Percentiles rank a stretch among this genome's conserved stretches.
Evolutionary conservation across 2,329 filamentous ascomycete species (phyloP).

Genomic region (Talaromyces rugulosus): DNA sequence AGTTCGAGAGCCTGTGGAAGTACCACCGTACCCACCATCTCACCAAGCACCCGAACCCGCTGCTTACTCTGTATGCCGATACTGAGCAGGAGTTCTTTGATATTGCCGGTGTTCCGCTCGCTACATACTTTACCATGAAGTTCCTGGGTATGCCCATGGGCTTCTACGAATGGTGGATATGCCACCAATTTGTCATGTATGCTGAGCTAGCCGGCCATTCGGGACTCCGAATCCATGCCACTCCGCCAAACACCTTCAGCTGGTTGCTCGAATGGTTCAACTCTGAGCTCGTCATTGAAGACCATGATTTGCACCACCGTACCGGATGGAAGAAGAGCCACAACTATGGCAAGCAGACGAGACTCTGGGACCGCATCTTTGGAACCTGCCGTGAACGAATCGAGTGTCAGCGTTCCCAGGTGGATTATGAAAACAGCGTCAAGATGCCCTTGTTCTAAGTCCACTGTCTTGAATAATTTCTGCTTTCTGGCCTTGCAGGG

Average conservation of each 20-base stretch:
- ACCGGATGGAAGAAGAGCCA: slow-evolving; percentile 29
- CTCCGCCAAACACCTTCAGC: slow-evolving; percentile 27
- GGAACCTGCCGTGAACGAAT: slow-evolving; percentile 27
- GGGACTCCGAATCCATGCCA: slow-evolving; percentile 33
- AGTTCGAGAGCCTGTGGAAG: slow-evolving; percentile 33
- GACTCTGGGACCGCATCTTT: slow-evolving; percentile 30
- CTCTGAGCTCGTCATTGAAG: slow-evolving; percentile 37
- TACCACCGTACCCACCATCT: slow-evolving; percentile 41
- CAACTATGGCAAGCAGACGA: slow-evolving; percentile 33
- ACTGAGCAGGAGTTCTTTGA: slow-evolving; percentile 37
- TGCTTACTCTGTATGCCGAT: slow-evolving; percentile 37
- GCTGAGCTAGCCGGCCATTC: slow-evolving; percentile 38
- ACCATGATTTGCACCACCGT: slow-evolving; percentile 33
- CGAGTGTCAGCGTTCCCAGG: slow-evolving; percentile 22
- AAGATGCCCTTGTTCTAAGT: slow-evolving; percentile 20
- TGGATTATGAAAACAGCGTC: slow-evolving; percentile 21
- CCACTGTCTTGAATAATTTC: not conserved
- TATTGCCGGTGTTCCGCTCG: slow-evolving; percentile 34
- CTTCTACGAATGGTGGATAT: slow-evolving; percentile 44
- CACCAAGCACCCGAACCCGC: slow-evolving; percentile 39
- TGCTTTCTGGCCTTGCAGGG: too few species aligned
- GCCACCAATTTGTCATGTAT: slow-evolving; percentile 40
- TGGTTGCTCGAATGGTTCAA: slow-evolving; percentile 28
- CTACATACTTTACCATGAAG: slow-evolving; percentile 31
- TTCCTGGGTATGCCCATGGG: slow-evolving; percentile 36